Conservation (phyloP, 2,329 filamentous ascomycete genomes). For the Rhinocladiella similis region DNA sequence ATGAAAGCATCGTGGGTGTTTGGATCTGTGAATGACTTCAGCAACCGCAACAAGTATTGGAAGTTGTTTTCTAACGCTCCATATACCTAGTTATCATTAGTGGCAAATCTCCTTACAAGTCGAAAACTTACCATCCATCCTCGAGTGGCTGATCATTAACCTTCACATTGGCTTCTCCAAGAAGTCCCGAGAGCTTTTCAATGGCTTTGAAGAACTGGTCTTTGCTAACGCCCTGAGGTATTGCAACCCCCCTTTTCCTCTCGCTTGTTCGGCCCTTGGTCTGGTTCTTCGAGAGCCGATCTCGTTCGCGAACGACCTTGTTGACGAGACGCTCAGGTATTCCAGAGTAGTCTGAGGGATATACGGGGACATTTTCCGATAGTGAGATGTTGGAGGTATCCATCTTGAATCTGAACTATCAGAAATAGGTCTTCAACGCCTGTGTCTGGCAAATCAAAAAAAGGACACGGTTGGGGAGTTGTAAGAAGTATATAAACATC, state of each 20-base stretch:
- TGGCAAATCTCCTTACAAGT: slow-evolving; percentile 2
- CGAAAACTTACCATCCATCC: slow-evolving; percentile 37
- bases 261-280: slow-evolving; percentile 4
- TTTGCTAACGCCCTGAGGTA: slow-evolving; percentile 13
- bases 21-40: slow-evolving; percentile 10
- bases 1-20: slow-evolving; percentile 46
- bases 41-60: neutral
- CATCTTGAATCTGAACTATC: neutral
- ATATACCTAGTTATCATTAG: neutral
- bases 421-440: too few species aligned
- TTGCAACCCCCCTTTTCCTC: neutral
- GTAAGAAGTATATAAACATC: too few species aligned
- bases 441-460: too few species aligned
- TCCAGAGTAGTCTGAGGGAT: neutral
- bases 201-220: slow-evolving; percentile 14
- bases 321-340: slow-evolving; percentile 7
- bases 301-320: slow-evolving; percentile 10
- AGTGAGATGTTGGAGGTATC: neutral
- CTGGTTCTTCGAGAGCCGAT: slow-evolving; percentile 11
- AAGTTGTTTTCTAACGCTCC: neutral
- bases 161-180: slow-evolving; percentile 13
- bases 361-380: neutral
- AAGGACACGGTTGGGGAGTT: too few species aligned
- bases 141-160: slow-evolving; percentile 23
- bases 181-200: slow-evolving; percentile 8